These are phyloP conservation scores for Lactarius tabidus DNA, from an alignment of 768 basidiomycete genomes.

Conservation along the genomic window DNA sequence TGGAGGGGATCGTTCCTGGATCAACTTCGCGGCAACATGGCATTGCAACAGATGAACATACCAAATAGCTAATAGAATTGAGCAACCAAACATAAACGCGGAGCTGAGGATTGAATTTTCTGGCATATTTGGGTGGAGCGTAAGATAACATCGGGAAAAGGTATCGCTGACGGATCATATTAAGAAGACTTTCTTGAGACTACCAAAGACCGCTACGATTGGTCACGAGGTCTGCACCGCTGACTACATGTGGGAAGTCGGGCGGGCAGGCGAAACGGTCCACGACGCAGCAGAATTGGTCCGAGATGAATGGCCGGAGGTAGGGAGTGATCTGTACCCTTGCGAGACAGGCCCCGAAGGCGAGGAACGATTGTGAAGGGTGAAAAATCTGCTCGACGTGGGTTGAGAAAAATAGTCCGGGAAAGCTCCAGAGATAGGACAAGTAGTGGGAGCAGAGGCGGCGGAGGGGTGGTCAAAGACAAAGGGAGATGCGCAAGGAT, in stretches of 20 bases:
- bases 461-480: conserved; percentile 14
- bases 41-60: not conserved
- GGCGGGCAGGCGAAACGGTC: conserved; percentile 5
- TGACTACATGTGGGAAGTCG: not conserved
- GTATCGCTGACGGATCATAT: conserved; percentile 13
- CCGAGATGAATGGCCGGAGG: conserved; percentile 22
- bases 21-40: not conserved
- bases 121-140: not conserved
- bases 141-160: not conserved
- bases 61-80: conserved; percentile 24
- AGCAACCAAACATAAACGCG: conserved; percentile 18
- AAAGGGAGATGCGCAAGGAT: conserved; percentile 35
- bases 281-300: conserved; percentile 21
- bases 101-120: not conserved
- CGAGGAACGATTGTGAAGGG: not conserved
- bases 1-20: not conserved
- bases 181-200: not conserved
- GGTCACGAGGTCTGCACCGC: not conserved
- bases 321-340: conserved; percentile 19
- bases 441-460: conserved; percentile 24
- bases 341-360: not conserved
- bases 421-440: conserved; percentile 5
- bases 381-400: not conserved
- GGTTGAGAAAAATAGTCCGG: conserved; percentile 21
- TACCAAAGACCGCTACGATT: not conserved